Base-by-base conservation (phyloP, 352 stramenopile species). In the Aphanomyces stellatus region DNA sequence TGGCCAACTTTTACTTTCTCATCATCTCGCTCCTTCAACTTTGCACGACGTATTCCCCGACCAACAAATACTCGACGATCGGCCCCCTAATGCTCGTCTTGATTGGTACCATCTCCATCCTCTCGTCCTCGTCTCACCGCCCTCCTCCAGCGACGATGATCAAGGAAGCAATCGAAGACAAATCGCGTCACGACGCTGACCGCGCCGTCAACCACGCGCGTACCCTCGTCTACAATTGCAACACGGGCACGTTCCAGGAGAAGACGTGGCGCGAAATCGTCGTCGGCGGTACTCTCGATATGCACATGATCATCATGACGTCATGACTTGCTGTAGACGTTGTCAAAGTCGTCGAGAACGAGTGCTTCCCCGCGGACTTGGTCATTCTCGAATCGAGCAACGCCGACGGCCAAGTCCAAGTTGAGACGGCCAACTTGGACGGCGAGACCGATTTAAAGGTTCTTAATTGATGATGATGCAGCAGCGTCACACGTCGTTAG, bases 1-100 rank as follows among this genome's bases (percentile, higher is more conserved):
- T 98, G 67, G 95, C 91, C 7, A 99, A 99, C 69, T 88, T 98
- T 64, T 98, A 98, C 77, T 99, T 99, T 65, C 76, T 98, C 25
- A 79, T 97, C 70, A 96, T 99, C 49, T 97, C 93, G 7, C 69
- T 96, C 28, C 82, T 99, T 37, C 97, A 98, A 79, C 76, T 97
- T 8, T 81, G 92, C 28, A 97, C 93, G 22, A 77, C 90, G 30
- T 65, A 95, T 46, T 94, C 86, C 22, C 88, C 88, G 5, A 94
- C 87, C 31, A 94, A 93, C 64, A 80, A 91, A 62, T 95, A 93
- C 72, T 93, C 88, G 56, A 96, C 88, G 0, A 77, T 96, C 31
- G 81, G 81, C 0, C 88, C 88, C 11, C 77, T 96, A 35, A 71
- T 79, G 41, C 78, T 95, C 22, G 87, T 95, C 22, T 68, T 96